These are phyloP conservation scores for Diphasiastrum complanatum DNA, from an alignment of 83 land plant species.

Conservation along the genomic window DNA sequence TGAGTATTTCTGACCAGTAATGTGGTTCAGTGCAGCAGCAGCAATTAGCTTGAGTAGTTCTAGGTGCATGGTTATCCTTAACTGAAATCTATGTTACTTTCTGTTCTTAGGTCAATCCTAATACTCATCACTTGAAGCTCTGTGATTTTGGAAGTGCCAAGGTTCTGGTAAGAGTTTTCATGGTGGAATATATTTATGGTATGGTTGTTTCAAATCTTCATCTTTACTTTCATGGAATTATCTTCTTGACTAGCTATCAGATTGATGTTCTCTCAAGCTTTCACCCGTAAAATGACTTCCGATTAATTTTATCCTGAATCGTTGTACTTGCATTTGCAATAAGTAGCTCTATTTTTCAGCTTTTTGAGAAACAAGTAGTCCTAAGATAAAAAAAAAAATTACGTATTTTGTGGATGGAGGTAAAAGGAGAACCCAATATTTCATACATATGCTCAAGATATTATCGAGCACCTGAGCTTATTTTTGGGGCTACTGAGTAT, in stretches of 20 bases:
- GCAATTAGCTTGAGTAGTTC: neutral
- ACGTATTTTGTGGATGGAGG: conserved; percentile 23
- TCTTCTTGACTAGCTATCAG: no score
- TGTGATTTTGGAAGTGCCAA: conserved; percentile 74
- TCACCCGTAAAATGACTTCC: neutral
- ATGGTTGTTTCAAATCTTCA: no score
- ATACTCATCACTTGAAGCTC: conserved; percentile 36
- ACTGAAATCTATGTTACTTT: neutral
- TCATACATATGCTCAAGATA: conserved; percentile 67
- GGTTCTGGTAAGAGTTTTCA: conserved; percentile 42
- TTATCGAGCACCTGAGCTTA: conserved; percentile 60
- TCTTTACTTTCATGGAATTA: no score
- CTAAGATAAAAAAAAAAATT: neutral
- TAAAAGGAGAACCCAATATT: conserved; percentile 70
- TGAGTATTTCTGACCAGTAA: conserved; percentile 27
- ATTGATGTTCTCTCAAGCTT: neutral
- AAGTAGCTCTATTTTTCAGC: no score
- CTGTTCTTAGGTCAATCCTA: neutral
- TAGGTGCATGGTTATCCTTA: neutral
- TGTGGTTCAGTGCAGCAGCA: neutral
- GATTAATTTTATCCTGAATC: no score
- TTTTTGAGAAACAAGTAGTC: neutral
- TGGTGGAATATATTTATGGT: no score
- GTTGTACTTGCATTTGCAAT: no score
- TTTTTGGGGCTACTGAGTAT: no score